Percentiles rank a stretch among this genome's conserved stretches.
phyloP scores from a whole-genome alignment of 768 basidiomycete species.

The Leccinum uliginosum region DNA sequence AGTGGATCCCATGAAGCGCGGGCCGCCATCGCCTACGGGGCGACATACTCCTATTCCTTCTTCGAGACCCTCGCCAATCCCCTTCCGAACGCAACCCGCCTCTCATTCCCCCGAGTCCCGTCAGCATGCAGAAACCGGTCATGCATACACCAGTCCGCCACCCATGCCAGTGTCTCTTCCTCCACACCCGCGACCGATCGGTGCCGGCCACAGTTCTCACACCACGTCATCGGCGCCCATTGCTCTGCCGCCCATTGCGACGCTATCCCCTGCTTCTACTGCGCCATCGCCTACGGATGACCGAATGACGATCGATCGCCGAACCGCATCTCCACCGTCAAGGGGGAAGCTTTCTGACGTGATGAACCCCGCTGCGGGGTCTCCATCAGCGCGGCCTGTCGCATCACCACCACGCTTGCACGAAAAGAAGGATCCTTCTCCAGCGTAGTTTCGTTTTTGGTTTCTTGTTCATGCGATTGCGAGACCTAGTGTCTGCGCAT shows the following conservation, averaged over 20 bases:
- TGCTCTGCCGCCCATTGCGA: constrained; percentile 66
- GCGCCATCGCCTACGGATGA: constrained; percentile 49
- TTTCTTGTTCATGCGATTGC: constrained; percentile 13
- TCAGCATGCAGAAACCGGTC: constrained; percentile 32
- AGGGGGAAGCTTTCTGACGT: constrained; percentile 52
- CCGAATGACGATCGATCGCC: constrained; percentile 33
- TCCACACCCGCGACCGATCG: constrained; percentile 72
- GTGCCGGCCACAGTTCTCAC: constrained; percentile 44
- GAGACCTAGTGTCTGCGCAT: constrained; percentile 3
- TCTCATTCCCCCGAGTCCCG: constrained; percentile 69
- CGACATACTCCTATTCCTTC: constrained; percentile 55
- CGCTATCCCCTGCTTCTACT: constrained; percentile 58
- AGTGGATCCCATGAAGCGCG: constrained; percentile 49
- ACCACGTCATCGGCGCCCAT: constrained; percentile 36
- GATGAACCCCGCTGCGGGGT: constrained; percentile 45
- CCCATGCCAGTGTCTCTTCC: constrained; percentile 60
- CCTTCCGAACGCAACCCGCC: constrained; percentile 67
- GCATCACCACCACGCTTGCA: constrained; percentile 49
- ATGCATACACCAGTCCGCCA: constrained; percentile 44
- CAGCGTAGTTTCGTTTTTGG: constrained; percentile 11
- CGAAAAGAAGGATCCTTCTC: constrained; percentile 30
- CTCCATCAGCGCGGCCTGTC: constrained; percentile 48
- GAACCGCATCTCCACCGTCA: constrained; percentile 47
- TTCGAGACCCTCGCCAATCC: constrained; percentile 65
- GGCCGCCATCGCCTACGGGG: constrained; percentile 49